phyloP scores from a whole-genome alignment of 2,329 filamentous ascomycete species.

The Colletotrichum tropicicola region DNA sequence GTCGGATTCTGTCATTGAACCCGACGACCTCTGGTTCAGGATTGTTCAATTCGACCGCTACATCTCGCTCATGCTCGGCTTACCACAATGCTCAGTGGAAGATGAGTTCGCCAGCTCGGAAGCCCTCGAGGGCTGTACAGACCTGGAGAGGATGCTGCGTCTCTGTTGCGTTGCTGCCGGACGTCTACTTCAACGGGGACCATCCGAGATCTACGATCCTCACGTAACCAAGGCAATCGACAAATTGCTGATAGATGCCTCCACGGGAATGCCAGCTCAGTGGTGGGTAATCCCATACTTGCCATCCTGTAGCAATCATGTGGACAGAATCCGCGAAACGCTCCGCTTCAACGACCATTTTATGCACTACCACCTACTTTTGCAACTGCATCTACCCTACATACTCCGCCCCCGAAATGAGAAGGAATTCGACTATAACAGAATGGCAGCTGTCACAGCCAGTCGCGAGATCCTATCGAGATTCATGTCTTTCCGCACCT shows the following conservation, averaged over 20 bases:
- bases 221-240: constrained; percentile 44
- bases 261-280: constrained; percentile 40
- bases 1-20: constrained; percentile 8
- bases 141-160: constrained; percentile 40
- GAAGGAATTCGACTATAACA: constrained; percentile 14
- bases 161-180: constrained; percentile 40
- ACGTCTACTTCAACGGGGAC: constrained; percentile 48
- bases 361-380: constrained; percentile 47
- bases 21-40: constrained; percentile 44
- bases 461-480: constrained; percentile 47
- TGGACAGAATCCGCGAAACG: constrained; percentile 28
- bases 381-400: constrained; percentile 50
- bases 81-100: constrained; percentile 42
- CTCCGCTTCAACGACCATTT: constrained; percentile 44
- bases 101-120: neutral
- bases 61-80: constrained; percentile 49
- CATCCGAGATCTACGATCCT: constrained; percentile 31
- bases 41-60: constrained; percentile 47
- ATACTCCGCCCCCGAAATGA: constrained; percentile 36
- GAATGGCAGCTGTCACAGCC: constrained; percentile 46
- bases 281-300: constrained; percentile 46
- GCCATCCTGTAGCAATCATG: neutral
- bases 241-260: constrained; percentile 39
- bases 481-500: constrained; percentile 42
- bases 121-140: constrained; percentile 33